Conservation (phyloP, 2,329 filamentous ascomycete species). For the Xylariaceae sp. region DNA sequence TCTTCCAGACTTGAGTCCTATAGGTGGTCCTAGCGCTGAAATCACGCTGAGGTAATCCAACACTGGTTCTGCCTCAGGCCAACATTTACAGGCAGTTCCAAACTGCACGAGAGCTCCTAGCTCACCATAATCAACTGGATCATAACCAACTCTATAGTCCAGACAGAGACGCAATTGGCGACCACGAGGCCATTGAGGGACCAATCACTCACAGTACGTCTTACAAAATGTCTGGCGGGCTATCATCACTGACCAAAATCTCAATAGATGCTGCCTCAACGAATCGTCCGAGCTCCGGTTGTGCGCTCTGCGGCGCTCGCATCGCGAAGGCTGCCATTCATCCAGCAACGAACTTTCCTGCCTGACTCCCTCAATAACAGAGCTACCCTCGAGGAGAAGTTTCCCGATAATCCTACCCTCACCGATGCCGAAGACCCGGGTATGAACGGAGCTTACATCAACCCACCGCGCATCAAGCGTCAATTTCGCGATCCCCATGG, state of each 20-base stretch:
- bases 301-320: conserved; percentile 41
- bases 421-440: conserved; percentile 61
- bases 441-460: conserved; percentile 82
- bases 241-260: conserved; percentile 3
- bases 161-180: no score
- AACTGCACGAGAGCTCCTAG: no score
- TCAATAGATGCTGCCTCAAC: conserved; percentile 63
- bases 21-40: no score
- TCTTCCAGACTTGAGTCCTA: no score
- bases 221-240: no score
- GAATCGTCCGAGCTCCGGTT: conserved; percentile 49
- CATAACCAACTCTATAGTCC: no score
- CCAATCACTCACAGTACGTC: conserved; percentile 25
- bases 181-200: no score
- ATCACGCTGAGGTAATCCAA: no score
- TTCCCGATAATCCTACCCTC: conserved; percentile 41
- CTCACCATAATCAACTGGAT: no score
- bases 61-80: no score
- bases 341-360: conserved; percentile 55
- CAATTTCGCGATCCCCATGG: conserved; percentile 89
- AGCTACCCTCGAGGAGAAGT: conserved; percentile 48
- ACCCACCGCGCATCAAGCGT: conserved; percentile 76
- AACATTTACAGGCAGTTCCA: no score
- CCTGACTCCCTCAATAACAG: conserved; percentile 45
- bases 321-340: conserved; percentile 44